These are phyloP conservation scores for Leishmania tropica DNA, from an alignment of 208 protist genomes.

Conservation along the genomic window DNA sequence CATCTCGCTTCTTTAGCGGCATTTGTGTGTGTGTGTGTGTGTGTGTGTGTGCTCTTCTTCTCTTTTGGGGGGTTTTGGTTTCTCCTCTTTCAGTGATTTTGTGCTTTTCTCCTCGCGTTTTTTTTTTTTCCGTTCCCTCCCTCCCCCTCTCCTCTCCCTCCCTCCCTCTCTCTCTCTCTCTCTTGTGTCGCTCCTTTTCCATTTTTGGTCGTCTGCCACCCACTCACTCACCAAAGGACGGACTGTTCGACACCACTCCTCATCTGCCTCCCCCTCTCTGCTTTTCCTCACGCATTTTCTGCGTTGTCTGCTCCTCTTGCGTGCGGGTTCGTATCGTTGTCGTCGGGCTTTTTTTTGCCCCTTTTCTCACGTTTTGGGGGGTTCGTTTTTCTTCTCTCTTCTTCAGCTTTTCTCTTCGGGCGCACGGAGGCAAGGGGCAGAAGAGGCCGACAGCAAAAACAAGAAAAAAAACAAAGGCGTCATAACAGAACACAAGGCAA, in stretches of 20 bases:
- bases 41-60: too few species aligned
- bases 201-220: background rate
- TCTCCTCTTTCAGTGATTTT: too few species aligned
- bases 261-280: constrained; percentile 9
- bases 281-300: background rate
- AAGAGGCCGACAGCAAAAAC: too few species aligned
- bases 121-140: too few species aligned
- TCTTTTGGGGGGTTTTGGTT: too few species aligned
- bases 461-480: background rate
- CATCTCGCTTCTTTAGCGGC: too few species aligned
- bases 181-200: background rate
- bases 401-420: background rate
- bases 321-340: background rate
- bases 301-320: background rate
- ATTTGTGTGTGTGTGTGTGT: too few species aligned
- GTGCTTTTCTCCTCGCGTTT: too few species aligned
- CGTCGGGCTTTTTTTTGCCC: background rate
- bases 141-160: too few species aligned
- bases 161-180: background rate
- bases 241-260: background rate
- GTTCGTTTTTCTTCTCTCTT: background rate
- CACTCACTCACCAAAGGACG: background rate
- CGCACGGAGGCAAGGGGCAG: too few species aligned
- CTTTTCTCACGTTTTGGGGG: background rate
- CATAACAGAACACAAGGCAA: background rate